Conservation (phyloP, 108 stramenopile species). For the Nitzschia sp. region DNA sequence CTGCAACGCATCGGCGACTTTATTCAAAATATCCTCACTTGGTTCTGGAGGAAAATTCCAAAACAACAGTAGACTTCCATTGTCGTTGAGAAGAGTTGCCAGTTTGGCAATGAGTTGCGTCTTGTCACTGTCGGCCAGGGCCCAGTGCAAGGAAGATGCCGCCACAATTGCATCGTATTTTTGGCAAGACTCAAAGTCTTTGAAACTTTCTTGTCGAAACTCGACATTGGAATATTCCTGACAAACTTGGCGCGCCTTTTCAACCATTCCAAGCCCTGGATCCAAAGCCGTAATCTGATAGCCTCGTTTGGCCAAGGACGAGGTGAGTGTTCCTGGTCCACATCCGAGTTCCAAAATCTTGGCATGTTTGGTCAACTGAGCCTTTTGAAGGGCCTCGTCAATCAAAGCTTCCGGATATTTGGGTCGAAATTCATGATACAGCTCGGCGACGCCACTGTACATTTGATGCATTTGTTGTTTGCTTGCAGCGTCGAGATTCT, state of each 20-base stretch:
- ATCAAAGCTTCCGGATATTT: constrained; percentile 7
- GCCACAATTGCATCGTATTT: constrained; percentile 18
- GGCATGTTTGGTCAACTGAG: not conserved
- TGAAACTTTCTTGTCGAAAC: not conserved
- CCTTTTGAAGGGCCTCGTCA: constrained; percentile 4
- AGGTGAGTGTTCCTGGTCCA: constrained; percentile 17
- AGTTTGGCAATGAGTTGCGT: not conserved
- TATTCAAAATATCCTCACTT: not conserved
- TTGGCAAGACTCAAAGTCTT: not conserved
- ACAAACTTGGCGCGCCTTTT: not conserved
- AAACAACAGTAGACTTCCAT: constrained; percentile 12
- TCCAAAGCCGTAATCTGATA: constrained; percentile 3
- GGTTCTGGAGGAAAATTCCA: constrained; percentile 17
- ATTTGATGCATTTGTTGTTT: constrained; percentile 4
- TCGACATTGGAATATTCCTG: not conserved
- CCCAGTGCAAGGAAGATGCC: constrained; percentile 16
- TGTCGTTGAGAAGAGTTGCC: not conserved
- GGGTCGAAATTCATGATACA: constrained; percentile 17
- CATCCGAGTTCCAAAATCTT: constrained; percentile 21
- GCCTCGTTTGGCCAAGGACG: constrained; percentile 14
- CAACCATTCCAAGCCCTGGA: constrained; percentile 2
- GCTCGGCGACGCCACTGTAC: constrained; percentile 7
- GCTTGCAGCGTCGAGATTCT: not conserved
- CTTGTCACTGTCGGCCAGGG: not conserved
- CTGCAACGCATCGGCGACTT: constrained; percentile 8